Conservation (phyloP, 768 basidiomycete species). For the Serendipita sp. region DNA sequence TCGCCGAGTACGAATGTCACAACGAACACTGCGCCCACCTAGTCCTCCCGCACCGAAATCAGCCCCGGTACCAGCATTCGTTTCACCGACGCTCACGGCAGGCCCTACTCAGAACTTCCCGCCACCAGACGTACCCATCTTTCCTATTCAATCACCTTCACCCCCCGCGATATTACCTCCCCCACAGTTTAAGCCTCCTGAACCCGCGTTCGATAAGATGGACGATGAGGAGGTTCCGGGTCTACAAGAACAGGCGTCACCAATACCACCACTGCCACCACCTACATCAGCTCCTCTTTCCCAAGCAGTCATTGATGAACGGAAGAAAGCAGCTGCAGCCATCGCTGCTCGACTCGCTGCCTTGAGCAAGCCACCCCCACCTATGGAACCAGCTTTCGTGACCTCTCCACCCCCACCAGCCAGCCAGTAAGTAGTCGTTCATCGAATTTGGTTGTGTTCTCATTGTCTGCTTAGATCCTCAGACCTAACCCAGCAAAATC, state of each 20-base stretch:
- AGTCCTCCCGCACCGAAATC: constrained; percentile 12
- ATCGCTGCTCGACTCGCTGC: constrained; percentile 48
- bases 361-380: constrained; percentile 29
- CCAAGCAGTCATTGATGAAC: constrained; percentile 41
- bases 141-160: constrained; percentile 27
- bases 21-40: constrained; percentile 16
- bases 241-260: constrained; percentile 22
- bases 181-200: constrained; percentile 24
- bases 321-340: constrained; percentile 55
- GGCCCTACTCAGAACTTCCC: neutral
- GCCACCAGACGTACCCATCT: constrained; percentile 10
- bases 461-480: neutral
- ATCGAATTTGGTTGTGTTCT: neutral
- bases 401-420: neutral
- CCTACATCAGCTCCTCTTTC: constrained; percentile 27
- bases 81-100: constrained; percentile 11
- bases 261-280: constrained; percentile 28
- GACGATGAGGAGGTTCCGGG: neutral
- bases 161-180: constrained; percentile 51
- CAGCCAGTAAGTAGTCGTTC: constrained; percentile 16
- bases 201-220: constrained; percentile 17
- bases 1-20: constrained; percentile 43
- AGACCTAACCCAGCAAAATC: constrained; percentile 30
- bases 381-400: constrained; percentile 25
- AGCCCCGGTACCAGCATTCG: constrained; percentile 19